Conservation (phyloP, 2,329 filamentous ascomycete genomes). For the Metarhizium guizhouense region DNA sequence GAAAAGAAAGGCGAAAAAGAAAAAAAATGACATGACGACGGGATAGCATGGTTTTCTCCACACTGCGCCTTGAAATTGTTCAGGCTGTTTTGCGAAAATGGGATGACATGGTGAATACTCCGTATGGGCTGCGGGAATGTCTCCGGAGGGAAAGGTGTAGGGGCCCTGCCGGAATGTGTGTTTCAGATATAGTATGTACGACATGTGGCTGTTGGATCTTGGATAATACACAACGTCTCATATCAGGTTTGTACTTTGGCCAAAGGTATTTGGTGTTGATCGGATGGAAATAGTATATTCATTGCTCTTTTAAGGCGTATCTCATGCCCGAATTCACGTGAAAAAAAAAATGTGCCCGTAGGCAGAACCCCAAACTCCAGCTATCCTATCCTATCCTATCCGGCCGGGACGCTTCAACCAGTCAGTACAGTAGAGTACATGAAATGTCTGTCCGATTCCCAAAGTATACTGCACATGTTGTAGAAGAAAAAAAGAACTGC, state of each 20-base stretch:
- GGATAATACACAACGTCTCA: neutral
- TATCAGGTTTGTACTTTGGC: neutral
- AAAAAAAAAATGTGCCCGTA: neutral
- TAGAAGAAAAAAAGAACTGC: neutral
- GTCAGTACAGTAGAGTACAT: neutral
- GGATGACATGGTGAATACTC: neutral
- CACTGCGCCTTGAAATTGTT: neutral
- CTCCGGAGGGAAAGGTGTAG: neutral
- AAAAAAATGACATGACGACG: too few species aligned
- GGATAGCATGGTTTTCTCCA: neutral
- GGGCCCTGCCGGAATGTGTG: neutral
- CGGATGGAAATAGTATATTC: neutral
- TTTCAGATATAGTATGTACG: neutral
- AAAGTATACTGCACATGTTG: neutral
- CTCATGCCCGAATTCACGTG: neutral
- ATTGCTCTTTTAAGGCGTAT: neutral
- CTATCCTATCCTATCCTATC: neutral
- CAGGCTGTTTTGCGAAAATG: neutral
- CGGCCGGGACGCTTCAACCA: neutral
- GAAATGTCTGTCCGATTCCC: constrained; percentile 1
- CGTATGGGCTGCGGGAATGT: neutral
- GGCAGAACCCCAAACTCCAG: neutral
- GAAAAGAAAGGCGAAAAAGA: neutral
- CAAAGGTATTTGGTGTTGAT: neutral
- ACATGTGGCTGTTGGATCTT: too few species aligned